Evolutionary conservation across 192 early-diverging fungal species (phyloP).

Genomic region (Mortierella antarctica): DNA sequence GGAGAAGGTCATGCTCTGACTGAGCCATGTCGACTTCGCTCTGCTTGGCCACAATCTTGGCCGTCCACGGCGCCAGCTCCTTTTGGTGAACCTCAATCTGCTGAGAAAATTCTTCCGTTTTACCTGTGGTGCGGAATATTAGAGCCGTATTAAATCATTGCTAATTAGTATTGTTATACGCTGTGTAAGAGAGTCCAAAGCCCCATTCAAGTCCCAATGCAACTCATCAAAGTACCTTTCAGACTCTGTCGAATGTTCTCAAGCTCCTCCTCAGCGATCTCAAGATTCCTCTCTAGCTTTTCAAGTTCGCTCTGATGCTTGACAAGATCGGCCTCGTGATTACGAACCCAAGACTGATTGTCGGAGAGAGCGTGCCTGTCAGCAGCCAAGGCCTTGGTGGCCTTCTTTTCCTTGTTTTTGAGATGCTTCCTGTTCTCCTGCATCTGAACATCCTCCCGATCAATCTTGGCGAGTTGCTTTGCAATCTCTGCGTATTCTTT

Average conservation of each 20-base stretch:
- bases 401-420: constrained; percentile 81
- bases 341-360: constrained; percentile 72
- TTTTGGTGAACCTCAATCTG: constrained; percentile 89
- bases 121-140: constrained; percentile 61
- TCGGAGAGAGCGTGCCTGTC: constrained; percentile 68
- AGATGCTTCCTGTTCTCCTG: constrained; percentile 89
- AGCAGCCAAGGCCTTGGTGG: constrained; percentile 71
- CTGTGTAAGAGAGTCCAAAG: background rate
- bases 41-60: constrained; percentile 81
- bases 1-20: constrained; percentile 84
- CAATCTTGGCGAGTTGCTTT: constrained; percentile 73
- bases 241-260: constrained; percentile 84
- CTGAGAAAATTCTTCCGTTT: constrained; percentile 84
- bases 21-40: constrained; percentile 79
- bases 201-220: background rate
- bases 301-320: constrained; percentile 68
- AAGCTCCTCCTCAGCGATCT: constrained; percentile 73
- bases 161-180: background rate
- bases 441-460: constrained; percentile 85
- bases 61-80: constrained; percentile 87
- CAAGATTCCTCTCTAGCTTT: constrained; percentile 70
- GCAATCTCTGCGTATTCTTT: constrained; percentile 66
- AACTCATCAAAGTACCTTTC: constrained; percentile 36
- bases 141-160: background rate
- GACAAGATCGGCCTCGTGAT: constrained; percentile 72